phyloP scores from a whole-genome alignment of 1,284 basidiomycete genomes.

The Tranzscheliella williamsii region DNA sequence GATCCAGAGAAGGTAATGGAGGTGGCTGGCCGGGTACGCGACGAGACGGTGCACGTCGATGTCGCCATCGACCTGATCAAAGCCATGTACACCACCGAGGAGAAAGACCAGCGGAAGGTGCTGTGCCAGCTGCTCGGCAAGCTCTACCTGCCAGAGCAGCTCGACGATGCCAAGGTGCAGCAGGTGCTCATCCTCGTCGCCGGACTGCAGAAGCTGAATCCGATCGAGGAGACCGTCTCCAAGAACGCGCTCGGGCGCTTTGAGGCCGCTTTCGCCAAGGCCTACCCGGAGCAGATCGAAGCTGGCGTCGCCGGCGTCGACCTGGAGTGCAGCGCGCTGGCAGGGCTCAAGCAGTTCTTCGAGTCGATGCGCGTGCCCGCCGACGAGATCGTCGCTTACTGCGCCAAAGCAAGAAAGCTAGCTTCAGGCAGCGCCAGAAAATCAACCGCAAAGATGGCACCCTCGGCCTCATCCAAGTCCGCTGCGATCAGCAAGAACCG shows the following conservation, averaged over 20 bases:
- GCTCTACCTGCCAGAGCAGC: constrained; percentile 72
- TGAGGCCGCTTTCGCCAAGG: constrained; percentile 63
- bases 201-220: constrained; percentile 35
- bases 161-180: constrained; percentile 64
- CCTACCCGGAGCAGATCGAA: constrained; percentile 34
- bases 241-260: constrained; percentile 75
- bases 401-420: constrained; percentile 14
- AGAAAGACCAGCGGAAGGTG: constrained; percentile 74
- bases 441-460: constrained; percentile 7
- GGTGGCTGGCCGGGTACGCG: constrained; percentile 62
- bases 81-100: constrained; percentile 66
- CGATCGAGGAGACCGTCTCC: constrained; percentile 67
- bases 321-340: constrained; percentile 9
- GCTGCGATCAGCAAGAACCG: constrained; percentile 8
- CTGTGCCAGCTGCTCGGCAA: constrained; percentile 79
- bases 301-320: constrained; percentile 19
- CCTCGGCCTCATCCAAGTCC: constrained; percentile 11
- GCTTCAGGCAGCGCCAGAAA: constrained; percentile 7
- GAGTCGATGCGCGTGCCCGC: constrained; percentile 14
- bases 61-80: constrained; percentile 76
- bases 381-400: constrained; percentile 11
- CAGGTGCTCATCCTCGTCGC: constrained; percentile 29
- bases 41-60: constrained; percentile 74
- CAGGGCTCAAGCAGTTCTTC: constrained; percentile 18
- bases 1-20: constrained; percentile 80